These are phyloP conservation scores for Vigna radiata DNA, from an alignment of 306 rosid genomes.

Conservation along the genomic window DNA sequence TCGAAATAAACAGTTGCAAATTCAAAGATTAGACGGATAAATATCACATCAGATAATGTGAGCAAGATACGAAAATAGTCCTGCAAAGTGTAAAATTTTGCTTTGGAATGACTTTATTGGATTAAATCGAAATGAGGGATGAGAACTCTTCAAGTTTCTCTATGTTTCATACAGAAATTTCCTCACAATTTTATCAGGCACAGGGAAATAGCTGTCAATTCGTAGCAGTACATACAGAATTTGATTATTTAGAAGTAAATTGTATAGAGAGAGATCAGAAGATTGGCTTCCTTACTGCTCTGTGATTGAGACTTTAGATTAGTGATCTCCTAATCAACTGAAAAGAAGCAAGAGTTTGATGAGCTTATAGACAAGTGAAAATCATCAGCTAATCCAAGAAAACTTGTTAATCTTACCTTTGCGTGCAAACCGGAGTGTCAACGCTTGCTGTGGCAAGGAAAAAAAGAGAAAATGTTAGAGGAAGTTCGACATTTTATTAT, in stretches of 20 bases:
- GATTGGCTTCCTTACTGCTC: constrained; percentile 7
- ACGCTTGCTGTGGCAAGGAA: constrained; percentile 50
- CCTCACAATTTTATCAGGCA: constrained; percentile 31
- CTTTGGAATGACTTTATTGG: too few relatives aligned
- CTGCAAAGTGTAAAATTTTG: too few relatives aligned
- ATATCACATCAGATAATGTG: too few relatives aligned
- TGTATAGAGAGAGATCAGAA: not conserved
- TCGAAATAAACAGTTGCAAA: too few relatives aligned
- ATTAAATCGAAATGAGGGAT: not conserved
- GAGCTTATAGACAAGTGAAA: not conserved
- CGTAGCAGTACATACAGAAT: constrained; percentile 10
- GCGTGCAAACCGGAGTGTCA: constrained; percentile 54
- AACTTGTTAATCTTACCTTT: constrained; percentile 55
- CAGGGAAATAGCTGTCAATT: constrained; percentile 30
- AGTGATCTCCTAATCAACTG: constrained; percentile 52
- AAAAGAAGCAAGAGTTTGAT: constrained; percentile 23
- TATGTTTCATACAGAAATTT: not conserved
- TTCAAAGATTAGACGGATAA: too few relatives aligned
- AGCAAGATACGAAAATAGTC: too few relatives aligned
- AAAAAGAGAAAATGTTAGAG: constrained; percentile 24
- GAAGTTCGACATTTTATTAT: constrained; percentile 18
- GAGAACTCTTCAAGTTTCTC: not conserved
- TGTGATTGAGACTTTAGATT: not conserved
- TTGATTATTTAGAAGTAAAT: not conserved
- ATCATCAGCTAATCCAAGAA: constrained; percentile 6